Percentiles rank a stretch among this genome's conserved stretches.
phyloP scores from a whole-genome alignment of 2,329 filamentous ascomycete species.

The Fusarium palustre region DNA sequence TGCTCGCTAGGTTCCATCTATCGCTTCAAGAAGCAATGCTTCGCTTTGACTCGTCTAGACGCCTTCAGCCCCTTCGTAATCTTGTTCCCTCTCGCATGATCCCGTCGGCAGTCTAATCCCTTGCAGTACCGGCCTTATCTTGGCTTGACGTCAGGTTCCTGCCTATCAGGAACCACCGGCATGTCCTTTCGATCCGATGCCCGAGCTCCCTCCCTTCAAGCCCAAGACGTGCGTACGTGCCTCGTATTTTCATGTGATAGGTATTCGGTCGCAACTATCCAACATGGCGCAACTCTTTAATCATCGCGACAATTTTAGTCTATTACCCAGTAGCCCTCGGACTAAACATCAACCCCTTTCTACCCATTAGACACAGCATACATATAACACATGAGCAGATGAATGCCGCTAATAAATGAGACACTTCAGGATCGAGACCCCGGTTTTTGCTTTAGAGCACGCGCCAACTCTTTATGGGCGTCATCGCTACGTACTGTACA shows the following conservation, averaged over 20 bases:
- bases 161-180: conserved; percentile 44
- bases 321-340: neutral
- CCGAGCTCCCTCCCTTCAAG: conserved; percentile 1
- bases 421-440: conserved; percentile 30
- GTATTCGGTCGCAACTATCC: conserved; percentile 6
- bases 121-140: conserved; percentile 10
- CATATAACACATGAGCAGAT: neutral
- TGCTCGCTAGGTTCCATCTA: neutral
- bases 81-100: conserved; percentile 10
- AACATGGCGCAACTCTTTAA: conserved; percentile 12
- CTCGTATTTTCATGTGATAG: conserved; percentile 32
- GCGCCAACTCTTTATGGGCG: conserved; percentile 36
- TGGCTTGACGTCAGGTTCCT: conserved; percentile 45
- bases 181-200: conserved; percentile 27
- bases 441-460: conserved; percentile 39
- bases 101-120: neutral
- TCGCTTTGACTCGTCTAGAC: neutral
- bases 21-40: neutral
- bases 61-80: conserved; percentile 16
- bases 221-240: neutral
- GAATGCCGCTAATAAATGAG: conserved; percentile 20
- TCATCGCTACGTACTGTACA: conserved; percentile 39
- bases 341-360: conserved; percentile 1
- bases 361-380: neutral
- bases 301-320: neutral